These are phyloP conservation scores for Hibiscus trionum DNA, from an alignment of 345 rosid species.

Conservation along the genomic window DNA sequence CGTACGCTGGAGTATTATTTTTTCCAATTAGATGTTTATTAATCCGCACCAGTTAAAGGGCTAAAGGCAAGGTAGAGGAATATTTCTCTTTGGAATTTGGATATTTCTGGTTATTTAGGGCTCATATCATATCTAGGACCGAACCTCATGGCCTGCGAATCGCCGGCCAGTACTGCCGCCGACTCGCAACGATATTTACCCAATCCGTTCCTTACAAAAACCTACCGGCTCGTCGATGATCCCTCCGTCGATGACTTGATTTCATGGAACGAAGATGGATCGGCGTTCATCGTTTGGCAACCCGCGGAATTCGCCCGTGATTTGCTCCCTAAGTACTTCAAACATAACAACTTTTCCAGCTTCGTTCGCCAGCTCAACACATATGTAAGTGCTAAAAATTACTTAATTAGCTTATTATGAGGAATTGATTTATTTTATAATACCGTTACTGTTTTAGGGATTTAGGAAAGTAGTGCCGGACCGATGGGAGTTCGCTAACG, in stretches of 20 bases:
- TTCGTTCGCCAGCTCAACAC: conserved; percentile 96
- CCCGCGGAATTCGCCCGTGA: conserved; percentile 95
- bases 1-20: not conserved
- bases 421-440: not conserved
- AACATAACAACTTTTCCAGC: conserved; percentile 90
- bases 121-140: conserved; percentile 10
- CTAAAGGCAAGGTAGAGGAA: not conserved
- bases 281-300: conserved; percentile 80
- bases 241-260: conserved; percentile 63
- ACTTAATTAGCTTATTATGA: not conserved
- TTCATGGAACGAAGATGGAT: conserved; percentile 88
- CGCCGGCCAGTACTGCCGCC: conserved; percentile 33
- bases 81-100: not conserved
- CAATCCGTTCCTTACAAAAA: conserved; percentile 84
- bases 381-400: conserved; percentile 45
- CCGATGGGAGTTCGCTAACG: conserved; percentile 93
- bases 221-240: conserved; percentile 79
- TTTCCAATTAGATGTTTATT: not conserved
- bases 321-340: conserved; percentile 86
- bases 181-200: conserved; percentile 81
- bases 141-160: conserved; percentile 45
- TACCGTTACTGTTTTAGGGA: conserved; percentile 33
- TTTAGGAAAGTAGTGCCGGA: conserved; percentile 91
- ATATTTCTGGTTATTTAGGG: conserved; percentile 7
- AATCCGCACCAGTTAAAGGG: not conserved